Evolutionary conservation across 768 basidiomycete species (phyloP), one percentile per base, ranked within the genome.

Genomic region (Suillus bovinus): DNA sequence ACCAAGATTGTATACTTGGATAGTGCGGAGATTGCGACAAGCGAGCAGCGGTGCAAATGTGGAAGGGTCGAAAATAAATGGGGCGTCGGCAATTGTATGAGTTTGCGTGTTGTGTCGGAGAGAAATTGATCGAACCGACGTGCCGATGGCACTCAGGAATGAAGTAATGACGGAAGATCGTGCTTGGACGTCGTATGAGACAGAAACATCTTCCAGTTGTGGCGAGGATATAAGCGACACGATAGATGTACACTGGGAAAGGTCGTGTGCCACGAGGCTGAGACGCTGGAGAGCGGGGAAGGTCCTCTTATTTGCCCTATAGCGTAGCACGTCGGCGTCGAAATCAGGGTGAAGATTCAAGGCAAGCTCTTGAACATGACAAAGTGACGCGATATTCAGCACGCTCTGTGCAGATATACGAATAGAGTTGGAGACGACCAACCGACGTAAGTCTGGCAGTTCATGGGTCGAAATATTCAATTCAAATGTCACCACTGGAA

Each of bases 101-200:
- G 63, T 61, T 38, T 67, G 63, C 2, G 72, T 63, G 46, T 66
- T 71, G 46, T 76, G 73, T 49, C 72, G 73, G 14, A 76, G 61
- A 24, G 66, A 66, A 59, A 74, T 62, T 22, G 74, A 44, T 11
- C 33, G 60, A 13, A 59, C 47, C 8, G 63, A 56, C 17, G 41
- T 22, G 29, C 39, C 27, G 29, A 63, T 52, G 42, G 50, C 67
- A n/a, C 44, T 59, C 59, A 74, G 66, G 57, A 75, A 74, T 16
- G 67, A 59, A 17, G 64, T 63, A 29, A 74, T 55, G 38, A 64
- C 61, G 13, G 56, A 38, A 29, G 61, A 65, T 13, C 69, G 63
- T 10, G 72, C 71, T 61, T 74, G 73, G 17, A 63, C 44, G 36
- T 74, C 71, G 29, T 74, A 75, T 14, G 65, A 67, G 41, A 75